Evolutionary conservation across 2,329 filamentous ascomycete genomes (phyloP), one percentile per base, ranked within the genome.

Genomic region (Aotearoamyces nothofagi): DNA sequence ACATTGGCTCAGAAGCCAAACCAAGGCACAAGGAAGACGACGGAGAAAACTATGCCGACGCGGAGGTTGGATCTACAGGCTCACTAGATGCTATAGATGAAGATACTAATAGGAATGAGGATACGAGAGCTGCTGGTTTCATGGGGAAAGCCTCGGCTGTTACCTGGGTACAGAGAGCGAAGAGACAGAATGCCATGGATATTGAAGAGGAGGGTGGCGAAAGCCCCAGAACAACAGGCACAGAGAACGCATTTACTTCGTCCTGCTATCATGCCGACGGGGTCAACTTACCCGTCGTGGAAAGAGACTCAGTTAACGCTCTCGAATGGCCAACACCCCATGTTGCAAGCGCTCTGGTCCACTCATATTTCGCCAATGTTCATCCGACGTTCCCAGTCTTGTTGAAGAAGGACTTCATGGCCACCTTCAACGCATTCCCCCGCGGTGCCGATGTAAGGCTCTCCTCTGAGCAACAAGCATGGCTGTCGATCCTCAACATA

Each of bases 31-130:
- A 13, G 12, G 24, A 26, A 5, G 15, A 9, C 5, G 24, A 13
- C 9, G 27, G 27, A 4, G 27, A 30, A 17, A 12, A 22, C 5
- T 13, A 30, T 24, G 27, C 20, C 8, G 36, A 37, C 24, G 33
- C 30, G 10, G 39, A 45, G n/a, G 27, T 38, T 5, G 43, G 40
- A n/a, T 45, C 43, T 3, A 45, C 37, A n/a, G 38, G 38, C 4
- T 42, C 43, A 12, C 10, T 42, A 2, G 43, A 44, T 31, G 35
- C 31, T n/a, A 33, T 38, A 15, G 32, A 40, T 27, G 23, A 39
- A 4, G 40, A 45, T 26, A 33, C 31, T 3, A 41, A 45, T 29
- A 36, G 25, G 23, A 39, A 42, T 14, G 17, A 23, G 4, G 38
- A 42, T 11, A 43, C 29, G 2, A 24, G 38, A 24, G 34, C 37